Percentiles rank a stretch among this genome's conserved stretches.
phyloP scores from a whole-genome alignment of 2,329 filamentous ascomycete species.

The Colletotrichum eremochloae region DNA sequence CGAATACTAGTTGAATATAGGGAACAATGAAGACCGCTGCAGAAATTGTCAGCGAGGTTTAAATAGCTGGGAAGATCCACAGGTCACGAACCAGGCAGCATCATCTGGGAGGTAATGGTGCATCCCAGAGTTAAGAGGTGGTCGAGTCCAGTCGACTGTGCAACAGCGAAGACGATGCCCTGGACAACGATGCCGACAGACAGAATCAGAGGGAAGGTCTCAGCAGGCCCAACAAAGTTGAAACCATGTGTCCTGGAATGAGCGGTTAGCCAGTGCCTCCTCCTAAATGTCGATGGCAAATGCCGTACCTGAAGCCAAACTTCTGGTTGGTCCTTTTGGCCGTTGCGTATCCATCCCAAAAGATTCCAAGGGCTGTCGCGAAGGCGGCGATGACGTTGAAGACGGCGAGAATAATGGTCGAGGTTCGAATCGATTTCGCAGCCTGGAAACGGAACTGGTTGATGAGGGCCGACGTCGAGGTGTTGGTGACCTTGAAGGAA shows the following conservation, averaged over 20 bases:
- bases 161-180: slow-evolving; percentile 68
- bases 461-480: slow-evolving; percentile 60
- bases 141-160: slow-evolving; percentile 68
- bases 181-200: slow-evolving; percentile 71
- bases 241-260: slow-evolving; percentile 53
- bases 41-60: slow-evolving; percentile 45
- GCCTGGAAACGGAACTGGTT: slow-evolving; percentile 66
- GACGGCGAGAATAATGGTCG: slow-evolving; percentile 70
- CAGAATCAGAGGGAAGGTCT: slow-evolving; percentile 68
- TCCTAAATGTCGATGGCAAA: not conserved
- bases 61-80: not conserved
- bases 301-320: slow-evolving; percentile 58
- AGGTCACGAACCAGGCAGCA: slow-evolving; percentile 67
- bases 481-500: slow-evolving; percentile 47
- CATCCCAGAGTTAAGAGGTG: slow-evolving; percentile 66
- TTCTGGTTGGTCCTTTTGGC: slow-evolving; percentile 57
- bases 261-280: slow-evolving; percentile 5
- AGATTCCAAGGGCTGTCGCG: slow-evolving; percentile 67
- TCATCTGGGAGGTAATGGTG: slow-evolving; percentile 66
- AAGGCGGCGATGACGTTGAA: slow-evolving; percentile 73
- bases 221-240: slow-evolving; percentile 60
- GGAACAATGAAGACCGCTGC: slow-evolving; percentile 76
- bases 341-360: slow-evolving; percentile 67
- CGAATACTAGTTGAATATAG: slow-evolving; percentile 75
- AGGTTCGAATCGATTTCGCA: slow-evolving; percentile 70